Evolutionary conservation across 2,329 filamentous ascomycete species (phyloP).

Genomic region (Huntiella decipiens): DNA sequence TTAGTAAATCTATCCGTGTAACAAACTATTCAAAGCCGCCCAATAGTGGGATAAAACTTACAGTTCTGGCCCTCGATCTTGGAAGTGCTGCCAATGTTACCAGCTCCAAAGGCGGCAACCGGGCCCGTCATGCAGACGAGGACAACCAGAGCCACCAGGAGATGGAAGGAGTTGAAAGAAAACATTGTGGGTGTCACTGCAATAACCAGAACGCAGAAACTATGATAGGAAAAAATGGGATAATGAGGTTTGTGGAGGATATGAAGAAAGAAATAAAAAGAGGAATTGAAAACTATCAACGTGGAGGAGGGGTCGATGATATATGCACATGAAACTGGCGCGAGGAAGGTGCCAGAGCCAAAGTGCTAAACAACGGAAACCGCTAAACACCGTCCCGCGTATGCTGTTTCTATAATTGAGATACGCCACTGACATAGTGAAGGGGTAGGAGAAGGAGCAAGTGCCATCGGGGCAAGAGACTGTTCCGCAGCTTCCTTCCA

Average conservation of each 20-base stretch:
- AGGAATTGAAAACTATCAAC: conserved; percentile 4
- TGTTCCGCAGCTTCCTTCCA: no score
- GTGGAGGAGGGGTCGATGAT: conserved; percentile 1
- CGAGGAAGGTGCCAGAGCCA: conserved; percentile 5
- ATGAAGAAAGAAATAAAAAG: conserved; percentile 10
- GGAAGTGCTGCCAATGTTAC: conserved; percentile 68
- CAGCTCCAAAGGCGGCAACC: conserved; percentile 64
- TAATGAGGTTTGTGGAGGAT: conserved; percentile 8
- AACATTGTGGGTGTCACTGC: conserved; percentile 23
- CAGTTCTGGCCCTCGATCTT: conserved; percentile 72
- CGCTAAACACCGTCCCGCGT: neutral
- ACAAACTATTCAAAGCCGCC: neutral
- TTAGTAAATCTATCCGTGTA: neutral
- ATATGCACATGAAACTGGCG: conserved; percentile 1
- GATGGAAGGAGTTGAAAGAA: conserved; percentile 27
- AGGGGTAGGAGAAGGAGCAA: no score
- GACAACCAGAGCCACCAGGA: conserved; percentile 37
- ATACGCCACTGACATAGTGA: no score
- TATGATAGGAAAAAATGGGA: conserved; percentile 11
- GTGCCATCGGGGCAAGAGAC: no score
- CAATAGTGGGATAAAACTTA: conserved; percentile 20
- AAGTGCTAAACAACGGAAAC: neutral
- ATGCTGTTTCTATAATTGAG: no score
- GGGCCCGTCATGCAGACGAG: conserved; percentile 50
- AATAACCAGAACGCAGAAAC: conserved; percentile 9